These are phyloP conservation scores for Bipolaris victoriae DNA, from an alignment of 2,329 filamentous ascomycete species.

Conservation along the genomic window DNA sequence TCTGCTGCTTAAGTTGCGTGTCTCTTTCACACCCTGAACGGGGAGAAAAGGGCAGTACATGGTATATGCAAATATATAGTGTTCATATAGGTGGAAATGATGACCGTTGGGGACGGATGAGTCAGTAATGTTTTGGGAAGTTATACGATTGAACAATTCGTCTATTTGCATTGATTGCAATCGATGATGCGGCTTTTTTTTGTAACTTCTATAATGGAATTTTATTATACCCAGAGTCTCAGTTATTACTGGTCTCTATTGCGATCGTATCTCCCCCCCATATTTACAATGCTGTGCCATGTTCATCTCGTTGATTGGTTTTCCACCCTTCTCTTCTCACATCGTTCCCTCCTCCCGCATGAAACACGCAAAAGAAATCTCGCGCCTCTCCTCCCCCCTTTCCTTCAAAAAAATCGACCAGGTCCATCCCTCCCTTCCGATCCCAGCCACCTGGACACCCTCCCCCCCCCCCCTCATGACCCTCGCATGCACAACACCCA, in stretches of 20 bases:
- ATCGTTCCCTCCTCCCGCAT: not conserved
- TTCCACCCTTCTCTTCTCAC: not conserved
- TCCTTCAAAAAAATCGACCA: not conserved
- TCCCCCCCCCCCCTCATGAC: not conserved
- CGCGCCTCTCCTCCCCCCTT: not conserved
- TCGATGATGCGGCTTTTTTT: not conserved
- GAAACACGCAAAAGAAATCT: not conserved
- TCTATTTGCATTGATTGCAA: slow-evolving; percentile 22
- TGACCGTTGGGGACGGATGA: slow-evolving; percentile 11
- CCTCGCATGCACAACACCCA: not conserved
- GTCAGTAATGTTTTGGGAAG: slow-evolving; percentile 21
- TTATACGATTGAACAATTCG: not conserved
- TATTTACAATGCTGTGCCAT: not conserved
- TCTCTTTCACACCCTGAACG: not conserved
- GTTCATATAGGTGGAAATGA: slow-evolving; percentile 15
- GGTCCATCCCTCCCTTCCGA: not conserved
- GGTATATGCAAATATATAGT: not conserved
- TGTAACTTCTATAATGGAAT: slow-evolving; percentile 1
- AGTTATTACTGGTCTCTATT: slow-evolving; percentile 20
- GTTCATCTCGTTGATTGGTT: not conserved
- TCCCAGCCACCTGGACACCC: not conserved
- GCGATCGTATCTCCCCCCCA: not conserved
- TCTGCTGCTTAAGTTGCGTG: slow-evolving; percentile 18
- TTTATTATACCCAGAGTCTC: slow-evolving; percentile 19
- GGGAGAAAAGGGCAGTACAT: not conserved